Evolutionary conservation across 2,329 filamentous ascomycete genomes (phyloP), one percentile per base, ranked within the genome.

Genomic region (Fusarium bulbicola): DNA sequence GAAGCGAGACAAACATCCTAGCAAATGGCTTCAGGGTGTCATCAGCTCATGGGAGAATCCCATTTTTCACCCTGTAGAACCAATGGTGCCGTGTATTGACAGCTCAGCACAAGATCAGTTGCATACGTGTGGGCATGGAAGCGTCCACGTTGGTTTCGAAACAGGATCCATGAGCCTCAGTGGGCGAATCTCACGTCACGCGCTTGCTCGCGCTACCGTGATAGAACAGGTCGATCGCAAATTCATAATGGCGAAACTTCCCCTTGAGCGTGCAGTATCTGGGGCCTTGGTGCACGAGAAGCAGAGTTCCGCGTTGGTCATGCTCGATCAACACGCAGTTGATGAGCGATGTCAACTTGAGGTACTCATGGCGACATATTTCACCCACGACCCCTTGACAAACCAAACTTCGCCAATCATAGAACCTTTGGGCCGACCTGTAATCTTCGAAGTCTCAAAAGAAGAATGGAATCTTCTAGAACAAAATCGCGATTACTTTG

Each of bases 241-340:
- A 80, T 99, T 97, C 79, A 92, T 99, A 21, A 83, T 99, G 2
- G 85, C 91, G 28, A 92, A 89, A 70, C 82, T 93, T 56, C 79
- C 81, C 0, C 66, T 79, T 20, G 59, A 77, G 28, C 57, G 43
- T n/a, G 14, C 47, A 47, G 28, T 43, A 24, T 16, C 49, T n/a
- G 24, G 21, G 15, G 54, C 46, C 6, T 28, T 32, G 28, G 13
- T 24, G 7, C 18, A 21, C 2, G 50, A 53, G 10, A 66, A 59
- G 20, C 37, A 57, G 13, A 65, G 59, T 86, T 47, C 84, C 92
- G 39, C 90, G 3, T 83, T 98, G 9, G 86, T 97, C 1, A 85
- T 98, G 43, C 87, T 98, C 11, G 96, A 99, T 78, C 96, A 99
- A 78, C 96, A 99, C 79, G 96, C 96, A 2, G 96, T 95, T 7